Evolutionary conservation across 2,329 filamentous ascomycete genomes (phyloP).

Genomic region (Botryotinia convoluta): DNA sequence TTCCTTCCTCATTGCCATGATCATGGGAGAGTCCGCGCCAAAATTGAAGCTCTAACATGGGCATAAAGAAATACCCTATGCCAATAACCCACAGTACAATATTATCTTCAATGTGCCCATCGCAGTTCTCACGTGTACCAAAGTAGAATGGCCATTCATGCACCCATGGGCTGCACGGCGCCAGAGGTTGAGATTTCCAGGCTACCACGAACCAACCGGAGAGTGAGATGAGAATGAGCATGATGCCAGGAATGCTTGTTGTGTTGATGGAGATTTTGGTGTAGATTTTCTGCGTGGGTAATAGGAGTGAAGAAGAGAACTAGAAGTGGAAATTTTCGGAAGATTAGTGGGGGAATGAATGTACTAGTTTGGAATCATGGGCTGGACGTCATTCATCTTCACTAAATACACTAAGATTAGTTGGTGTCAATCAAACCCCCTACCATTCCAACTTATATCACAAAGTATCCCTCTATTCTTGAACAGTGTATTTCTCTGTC

Average conservation of each 20-base stretch:
- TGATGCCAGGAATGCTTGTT: too few relatives aligned
- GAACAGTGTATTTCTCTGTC: too few relatives aligned
- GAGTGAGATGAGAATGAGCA: too few relatives aligned
- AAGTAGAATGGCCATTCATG: background rate
- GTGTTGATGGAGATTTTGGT: too few relatives aligned
- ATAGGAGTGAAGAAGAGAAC: too few relatives aligned
- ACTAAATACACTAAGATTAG: background rate
- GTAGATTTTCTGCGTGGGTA: too few relatives aligned
- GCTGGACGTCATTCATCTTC: background rate
- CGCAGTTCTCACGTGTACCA: background rate
- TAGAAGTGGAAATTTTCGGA: too few relatives aligned
- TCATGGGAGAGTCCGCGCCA: accelerated
- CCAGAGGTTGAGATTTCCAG: too few relatives aligned
- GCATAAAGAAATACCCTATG: background rate
- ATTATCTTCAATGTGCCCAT: background rate
- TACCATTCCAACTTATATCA: background rate
- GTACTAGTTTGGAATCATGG: background rate
- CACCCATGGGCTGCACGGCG: background rate
- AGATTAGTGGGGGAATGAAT: background rate
- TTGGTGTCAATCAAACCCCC: too few relatives aligned
- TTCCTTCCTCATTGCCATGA: accelerated
- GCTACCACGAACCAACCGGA: too few relatives aligned
- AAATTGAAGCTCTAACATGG: too few relatives aligned
- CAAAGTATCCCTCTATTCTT: background rate
- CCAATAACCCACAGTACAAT: background rate